Conservation (phyloP, 2,329 filamentous ascomycete species). For the Coniochaeta pulveracea region DNA sequence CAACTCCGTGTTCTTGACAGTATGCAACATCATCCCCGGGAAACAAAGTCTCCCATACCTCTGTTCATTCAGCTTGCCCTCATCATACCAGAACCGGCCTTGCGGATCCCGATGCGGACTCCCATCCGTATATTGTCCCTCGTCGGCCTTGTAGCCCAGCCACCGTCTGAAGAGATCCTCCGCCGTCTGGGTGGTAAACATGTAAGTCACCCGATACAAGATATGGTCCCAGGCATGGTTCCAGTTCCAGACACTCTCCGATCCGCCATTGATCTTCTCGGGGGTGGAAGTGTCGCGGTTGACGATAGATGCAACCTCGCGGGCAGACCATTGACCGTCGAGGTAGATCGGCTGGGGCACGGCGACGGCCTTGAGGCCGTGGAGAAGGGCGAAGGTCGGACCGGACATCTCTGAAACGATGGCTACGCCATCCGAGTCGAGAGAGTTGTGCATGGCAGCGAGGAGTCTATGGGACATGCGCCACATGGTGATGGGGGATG, state of each 20-base stretch:
- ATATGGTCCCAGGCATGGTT: slow-evolving; percentile 18
- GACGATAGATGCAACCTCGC: slow-evolving; percentile 41
- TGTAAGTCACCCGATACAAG: slow-evolving; percentile 3
- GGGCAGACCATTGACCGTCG: slow-evolving; percentile 55
- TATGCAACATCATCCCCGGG: slow-evolving; percentile 44
- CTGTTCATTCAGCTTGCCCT: slow-evolving; percentile 41
- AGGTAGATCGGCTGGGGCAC: slow-evolving; percentile 69
- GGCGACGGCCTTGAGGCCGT: slow-evolving; percentile 66
- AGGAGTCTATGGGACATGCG: slow-evolving; percentile 60
- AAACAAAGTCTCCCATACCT: slow-evolving; percentile 41
- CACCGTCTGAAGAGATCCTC: slow-evolving; percentile 2
- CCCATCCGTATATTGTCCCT: slow-evolving; percentile 4
- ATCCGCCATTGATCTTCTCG: slow-evolving; percentile 37
- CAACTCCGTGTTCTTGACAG: slow-evolving; percentile 33
- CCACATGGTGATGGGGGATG: slow-evolving; percentile 64
- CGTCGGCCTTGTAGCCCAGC: slow-evolving; percentile 1
- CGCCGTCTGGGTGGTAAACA: slow-evolving; percentile 5
- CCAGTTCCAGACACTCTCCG: slow-evolving; percentile 44
- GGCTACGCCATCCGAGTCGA: slow-evolving; percentile 52
- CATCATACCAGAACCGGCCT: slow-evolving; percentile 5
- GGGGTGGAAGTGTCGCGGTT: slow-evolving; percentile 35
- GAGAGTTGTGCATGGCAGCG: slow-evolving; percentile 66
- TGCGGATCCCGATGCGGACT: slow-evolving; percentile 4
- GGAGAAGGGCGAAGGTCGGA: slow-evolving; percentile 58
- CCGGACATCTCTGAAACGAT: slow-evolving; percentile 73